Percentiles rank a stretch among this genome's conserved stretches.
These are phyloP conservation scores for Rhizopogon vulgaris DNA, from an alignment of 768 basidiomycete genomes.

Conservation along the genomic window DNA sequence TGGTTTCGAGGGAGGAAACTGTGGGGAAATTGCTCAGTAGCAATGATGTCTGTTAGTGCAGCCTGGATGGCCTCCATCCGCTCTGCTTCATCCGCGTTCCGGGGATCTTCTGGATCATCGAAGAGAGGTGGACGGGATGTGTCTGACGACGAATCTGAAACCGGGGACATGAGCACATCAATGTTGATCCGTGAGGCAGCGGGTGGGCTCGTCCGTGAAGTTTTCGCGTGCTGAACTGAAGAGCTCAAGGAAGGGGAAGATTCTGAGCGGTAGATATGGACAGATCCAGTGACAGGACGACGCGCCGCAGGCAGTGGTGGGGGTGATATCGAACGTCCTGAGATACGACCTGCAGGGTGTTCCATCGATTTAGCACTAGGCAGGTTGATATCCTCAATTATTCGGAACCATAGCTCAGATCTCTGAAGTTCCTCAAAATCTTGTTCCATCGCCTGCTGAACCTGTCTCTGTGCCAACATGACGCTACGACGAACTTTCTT, in stretches of 20 bases:
- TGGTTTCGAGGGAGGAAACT: conserved; percentile 11
- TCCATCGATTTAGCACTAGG: conserved; percentile 9
- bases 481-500: conserved; percentile 70
- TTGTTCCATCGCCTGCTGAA: conserved; percentile 85
- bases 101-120: conserved; percentile 65
- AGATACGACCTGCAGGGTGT: not conserved
- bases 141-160: conserved; percentile 43
- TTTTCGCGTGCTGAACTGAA: conserved; percentile 13
- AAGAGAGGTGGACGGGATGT: conserved; percentile 72
- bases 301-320: conserved; percentile 10
- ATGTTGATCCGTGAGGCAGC: conserved; percentile 43
- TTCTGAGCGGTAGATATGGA: conserved; percentile 28
- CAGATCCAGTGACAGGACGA: conserved; percentile 10
- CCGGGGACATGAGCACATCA: conserved; percentile 78
- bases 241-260: conserved; percentile 28
- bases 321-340: conserved; percentile 6
- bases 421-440: conserved; percentile 87
- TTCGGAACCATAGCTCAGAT: conserved; percentile 91
- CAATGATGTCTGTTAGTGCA: conserved; percentile 93
- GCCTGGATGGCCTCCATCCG: conserved; percentile 96
- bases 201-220: conserved; percentile 11
- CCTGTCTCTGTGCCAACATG: conserved; percentile 77
- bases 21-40: conserved; percentile 58
- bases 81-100: conserved; percentile 59
- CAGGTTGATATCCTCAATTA: conserved; percentile 60